Evolutionary conservation across 352 stramenopile species (phyloP).

Genomic region (Pythium phragmiticola): DNA sequence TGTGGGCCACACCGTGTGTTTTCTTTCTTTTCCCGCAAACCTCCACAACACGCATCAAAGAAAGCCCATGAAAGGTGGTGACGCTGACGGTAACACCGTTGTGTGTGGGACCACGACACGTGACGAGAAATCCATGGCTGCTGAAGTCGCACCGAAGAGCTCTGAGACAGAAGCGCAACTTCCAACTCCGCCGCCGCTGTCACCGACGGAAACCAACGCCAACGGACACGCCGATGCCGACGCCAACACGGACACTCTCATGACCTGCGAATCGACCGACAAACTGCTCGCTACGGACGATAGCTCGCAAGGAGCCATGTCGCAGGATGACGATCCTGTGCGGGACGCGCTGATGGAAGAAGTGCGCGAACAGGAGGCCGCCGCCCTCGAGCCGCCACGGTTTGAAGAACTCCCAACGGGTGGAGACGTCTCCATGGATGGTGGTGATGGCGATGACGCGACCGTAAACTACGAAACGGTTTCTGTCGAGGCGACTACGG

Average conservation of each 20-base stretch:
- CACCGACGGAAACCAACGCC: neutral
- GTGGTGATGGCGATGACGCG: neutral
- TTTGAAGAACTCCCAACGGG: constrained; percentile 1
- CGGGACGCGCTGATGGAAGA: constrained; percentile 11
- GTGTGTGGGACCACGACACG: neutral
- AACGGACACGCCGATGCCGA: neutral
- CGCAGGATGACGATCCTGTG: neutral
- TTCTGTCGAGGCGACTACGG: neutral
- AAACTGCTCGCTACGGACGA: constrained; percentile 20
- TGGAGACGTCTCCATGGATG: neutral
- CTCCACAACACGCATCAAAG: no score
- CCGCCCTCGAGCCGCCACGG: neutral
- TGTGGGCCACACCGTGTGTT: constrained; percentile 20
- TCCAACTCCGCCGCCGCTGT: neutral
- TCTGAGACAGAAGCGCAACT: neutral
- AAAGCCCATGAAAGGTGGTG: constrained; percentile 1
- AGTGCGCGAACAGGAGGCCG: neutral
- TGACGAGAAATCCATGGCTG: neutral
- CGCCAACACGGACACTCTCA: neutral
- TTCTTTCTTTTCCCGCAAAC: neutral
- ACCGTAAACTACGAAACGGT: neutral
- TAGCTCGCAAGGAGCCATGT: constrained; percentile 14
- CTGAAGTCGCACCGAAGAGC: neutral
- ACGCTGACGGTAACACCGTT: neutral
- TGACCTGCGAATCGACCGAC: constrained; percentile 15